Conservation (phyloP, 192 early-diverging fungal genomes). For the Glomus cerebriforme region DNA sequence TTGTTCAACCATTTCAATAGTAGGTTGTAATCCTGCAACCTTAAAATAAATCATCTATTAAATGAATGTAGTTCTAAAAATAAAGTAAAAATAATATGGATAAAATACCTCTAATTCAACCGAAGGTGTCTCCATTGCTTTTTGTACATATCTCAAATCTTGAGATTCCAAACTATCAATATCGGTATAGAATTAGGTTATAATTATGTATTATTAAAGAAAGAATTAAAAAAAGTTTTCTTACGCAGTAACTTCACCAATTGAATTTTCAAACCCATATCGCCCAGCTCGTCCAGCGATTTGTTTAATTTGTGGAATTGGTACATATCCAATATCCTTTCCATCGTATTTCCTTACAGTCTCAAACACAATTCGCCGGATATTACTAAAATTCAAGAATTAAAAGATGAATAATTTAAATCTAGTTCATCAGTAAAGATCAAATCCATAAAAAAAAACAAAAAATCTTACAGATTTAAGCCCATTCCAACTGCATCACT, state of each 20-base stretch:
- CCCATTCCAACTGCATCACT: constrained; percentile 99
- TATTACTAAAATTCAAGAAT: constrained; percentile 58
- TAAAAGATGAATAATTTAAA: not conserved
- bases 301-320: constrained; percentile 84
- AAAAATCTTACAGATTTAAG: constrained; percentile 72
- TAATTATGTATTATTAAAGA: constrained; percentile 35
- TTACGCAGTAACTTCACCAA: constrained; percentile 75
- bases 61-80: not conserved
- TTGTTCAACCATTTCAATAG: constrained; percentile 71
- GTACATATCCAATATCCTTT: constrained; percentile 46
- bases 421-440: not conserved
- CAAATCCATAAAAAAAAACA: not conserved
- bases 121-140: constrained; percentile 19
- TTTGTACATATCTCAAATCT: constrained; percentile 26
- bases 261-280: constrained; percentile 67
- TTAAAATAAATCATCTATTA: constrained; percentile 11
- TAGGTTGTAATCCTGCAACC: constrained; percentile 75
- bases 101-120: constrained; percentile 30
- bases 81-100: too few species aligned
- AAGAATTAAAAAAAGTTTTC: constrained; percentile 12
- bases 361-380: constrained; percentile 87
- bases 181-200: not conserved
- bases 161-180: constrained; percentile 25
- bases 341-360: constrained; percentile 83
- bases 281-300: constrained; percentile 93